Conservation (phyloP, 2,329 filamentous ascomycete species). For the Pestalotiopsis sp. region DNA sequence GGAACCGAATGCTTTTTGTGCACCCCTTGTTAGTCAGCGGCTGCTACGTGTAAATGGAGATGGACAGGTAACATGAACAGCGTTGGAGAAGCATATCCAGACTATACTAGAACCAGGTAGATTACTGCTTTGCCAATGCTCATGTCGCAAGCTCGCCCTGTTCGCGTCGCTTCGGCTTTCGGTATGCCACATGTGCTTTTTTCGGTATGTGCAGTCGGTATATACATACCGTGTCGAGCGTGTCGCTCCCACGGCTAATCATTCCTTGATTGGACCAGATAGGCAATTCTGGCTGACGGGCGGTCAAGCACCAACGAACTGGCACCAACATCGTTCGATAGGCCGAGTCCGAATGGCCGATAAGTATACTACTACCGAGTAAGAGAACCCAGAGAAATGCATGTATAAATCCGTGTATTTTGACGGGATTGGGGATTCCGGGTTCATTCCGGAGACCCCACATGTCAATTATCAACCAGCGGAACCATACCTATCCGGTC, state of each 20-base stretch:
- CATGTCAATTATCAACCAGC: background rate
- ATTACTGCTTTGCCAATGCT: background rate
- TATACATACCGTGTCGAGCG: too few species aligned
- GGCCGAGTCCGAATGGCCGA: constrained; percentile 3
- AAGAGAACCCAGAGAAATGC: background rate
- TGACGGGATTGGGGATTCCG: constrained; percentile 6
- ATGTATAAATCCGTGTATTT: background rate
- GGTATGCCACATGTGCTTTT: background rate
- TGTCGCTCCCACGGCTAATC: background rate
- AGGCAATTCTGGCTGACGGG: background rate
- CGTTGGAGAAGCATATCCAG: background rate
- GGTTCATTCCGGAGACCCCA: background rate
- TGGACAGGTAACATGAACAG: too few species aligned
- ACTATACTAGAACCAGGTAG: background rate
- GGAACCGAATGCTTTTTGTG: too few species aligned
- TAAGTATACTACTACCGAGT: background rate
- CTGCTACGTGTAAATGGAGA: too few species aligned
- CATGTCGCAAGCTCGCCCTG: background rate
- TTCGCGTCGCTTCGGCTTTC: background rate
- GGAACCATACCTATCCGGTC: background rate
- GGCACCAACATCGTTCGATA: background rate
- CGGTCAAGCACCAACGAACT: background rate
- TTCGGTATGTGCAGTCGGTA: background rate
- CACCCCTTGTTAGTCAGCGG: too few species aligned
- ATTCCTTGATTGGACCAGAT: background rate